Evolutionary conservation across 2,329 filamentous ascomycete species (phyloP), one percentile per base, ranked within the genome.

Genomic region (Aspergillus versicolor): DNA sequence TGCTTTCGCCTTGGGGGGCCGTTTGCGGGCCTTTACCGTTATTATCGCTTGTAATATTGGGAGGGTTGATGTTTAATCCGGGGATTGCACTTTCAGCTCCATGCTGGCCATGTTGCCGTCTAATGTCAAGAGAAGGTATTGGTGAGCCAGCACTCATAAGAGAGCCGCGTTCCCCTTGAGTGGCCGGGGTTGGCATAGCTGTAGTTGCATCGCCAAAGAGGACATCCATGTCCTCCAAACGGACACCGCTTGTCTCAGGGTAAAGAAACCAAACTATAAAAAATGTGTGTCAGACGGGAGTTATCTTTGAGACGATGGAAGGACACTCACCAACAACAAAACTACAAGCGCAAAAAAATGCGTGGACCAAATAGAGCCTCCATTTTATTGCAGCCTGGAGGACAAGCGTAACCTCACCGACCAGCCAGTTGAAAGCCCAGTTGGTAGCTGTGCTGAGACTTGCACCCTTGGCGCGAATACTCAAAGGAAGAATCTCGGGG

Each of bases 341-440:
- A 83, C 91, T 96, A 63, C 88, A 86, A 52, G 91, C 91, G 73
- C 94, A 99, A 79, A 96, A 97, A 75, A 97, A 97, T 2, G 94
- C 94, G 75, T 99, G 94, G 15, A 99, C 81, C 47, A 99, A 83
- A 70, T 99, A 99, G 59, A 97, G 80, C 34, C 94, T 86, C 94
- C 94, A 99, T 67, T 89, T 85, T 67, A 99, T 97, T 76, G 83
- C 86, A 67, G 94, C 91, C 73, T 99, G 93, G 58, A 97, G 80
- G 54, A 97, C 87, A 2, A 94, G 94, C 0, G 94, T 99, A 81
- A 97, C 85, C 75, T 96, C 91, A 64, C 94, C 94, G 3, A 97
- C 94, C 24, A 97, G 81, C 90, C 92, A 99, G 77, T 99, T 99
- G 77, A 94, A 96, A 1, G 93, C 92, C 94, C 94, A 99, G 72